Evolutionary conservation across 352 stramenopile genomes (phyloP).

Genomic region (Pythium aquatile): DNA sequence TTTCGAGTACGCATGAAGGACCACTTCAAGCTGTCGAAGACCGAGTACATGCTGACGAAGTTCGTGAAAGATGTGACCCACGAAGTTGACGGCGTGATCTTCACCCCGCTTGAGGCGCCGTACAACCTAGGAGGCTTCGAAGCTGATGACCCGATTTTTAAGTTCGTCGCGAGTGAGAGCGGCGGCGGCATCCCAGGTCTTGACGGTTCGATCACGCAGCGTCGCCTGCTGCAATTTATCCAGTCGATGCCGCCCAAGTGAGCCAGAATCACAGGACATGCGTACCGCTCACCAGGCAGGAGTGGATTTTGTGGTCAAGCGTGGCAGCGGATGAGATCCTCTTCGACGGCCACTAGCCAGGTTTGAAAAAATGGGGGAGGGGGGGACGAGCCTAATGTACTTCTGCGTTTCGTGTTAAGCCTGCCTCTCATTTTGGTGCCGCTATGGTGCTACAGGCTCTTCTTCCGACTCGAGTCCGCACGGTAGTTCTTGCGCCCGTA

Average conservation of each 20-base stretch:
- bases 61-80: conserved; percentile 87
- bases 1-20: conserved; percentile 90
- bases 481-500: conserved; percentile 82
- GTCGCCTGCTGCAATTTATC: conserved; percentile 78
- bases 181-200: conserved; percentile 75
- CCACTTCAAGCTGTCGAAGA: conserved; percentile 85
- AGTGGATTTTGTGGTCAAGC: conserved; percentile 19
- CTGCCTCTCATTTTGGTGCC: not conserved
- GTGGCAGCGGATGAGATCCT: not conserved
- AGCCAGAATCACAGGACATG: conserved; percentile 28
- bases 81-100: conserved; percentile 85
- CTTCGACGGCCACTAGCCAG: conserved; percentile 2
- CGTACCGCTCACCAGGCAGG: conserved; percentile 5
- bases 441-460: conserved; percentile 29
- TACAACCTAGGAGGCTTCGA: conserved; percentile 88
- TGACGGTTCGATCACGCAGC: conserved; percentile 81
- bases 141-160: conserved; percentile 83
- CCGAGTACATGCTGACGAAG: conserved; percentile 82
- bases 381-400: conserved; percentile 22
- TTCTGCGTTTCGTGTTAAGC: conserved; percentile 20
- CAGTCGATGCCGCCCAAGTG: conserved; percentile 51
- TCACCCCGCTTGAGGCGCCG: conserved; percentile 76
- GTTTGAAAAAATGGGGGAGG: conserved; percentile 8
- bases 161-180: conserved; percentile 83
- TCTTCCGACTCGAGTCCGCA: conserved; percentile 61